These are phyloP conservation scores for Ceratocystis diversiconidia DNA, from an alignment of 2,329 filamentous ascomycete species.

Conservation along the genomic window DNA sequence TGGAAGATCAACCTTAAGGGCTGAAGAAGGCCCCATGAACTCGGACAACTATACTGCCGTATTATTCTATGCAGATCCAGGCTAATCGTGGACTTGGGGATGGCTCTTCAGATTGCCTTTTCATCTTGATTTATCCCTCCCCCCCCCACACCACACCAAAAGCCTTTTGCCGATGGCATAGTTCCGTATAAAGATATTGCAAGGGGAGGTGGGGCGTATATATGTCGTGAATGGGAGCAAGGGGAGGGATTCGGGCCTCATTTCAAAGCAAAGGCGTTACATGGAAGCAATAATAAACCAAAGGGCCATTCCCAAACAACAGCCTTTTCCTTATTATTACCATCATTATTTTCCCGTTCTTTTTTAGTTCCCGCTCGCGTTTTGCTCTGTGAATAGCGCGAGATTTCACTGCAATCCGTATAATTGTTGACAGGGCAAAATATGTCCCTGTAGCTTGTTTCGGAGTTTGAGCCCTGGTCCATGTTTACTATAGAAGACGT, in stretches of 20 bases:
- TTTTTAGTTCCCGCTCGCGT: background rate
- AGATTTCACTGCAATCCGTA: background rate
- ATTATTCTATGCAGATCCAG: background rate
- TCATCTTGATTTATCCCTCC: background rate
- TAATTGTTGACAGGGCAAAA: background rate
- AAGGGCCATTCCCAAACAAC: background rate
- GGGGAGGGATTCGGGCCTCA: background rate
- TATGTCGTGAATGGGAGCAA: background rate
- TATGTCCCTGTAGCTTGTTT: background rate
- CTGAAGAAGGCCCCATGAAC: background rate
- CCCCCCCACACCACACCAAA: background rate
- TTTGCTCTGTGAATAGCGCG: background rate
- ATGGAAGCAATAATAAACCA: background rate
- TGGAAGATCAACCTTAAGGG: background rate
- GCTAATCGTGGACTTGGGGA: background rate
- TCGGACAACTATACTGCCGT: background rate
- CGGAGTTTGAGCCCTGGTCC: slow-evolving; percentile 3
- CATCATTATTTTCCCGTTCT: background rate
- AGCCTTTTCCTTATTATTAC: background rate
- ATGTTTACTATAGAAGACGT: background rate
- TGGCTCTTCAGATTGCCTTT: background rate
- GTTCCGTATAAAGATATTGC: background rate
- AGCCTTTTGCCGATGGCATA: background rate
- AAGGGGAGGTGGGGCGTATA: background rate
- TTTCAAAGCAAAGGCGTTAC: background rate